Conservation (phyloP, 192 early-diverging fungal genomes). For the Coemansia sp. region DNA sequence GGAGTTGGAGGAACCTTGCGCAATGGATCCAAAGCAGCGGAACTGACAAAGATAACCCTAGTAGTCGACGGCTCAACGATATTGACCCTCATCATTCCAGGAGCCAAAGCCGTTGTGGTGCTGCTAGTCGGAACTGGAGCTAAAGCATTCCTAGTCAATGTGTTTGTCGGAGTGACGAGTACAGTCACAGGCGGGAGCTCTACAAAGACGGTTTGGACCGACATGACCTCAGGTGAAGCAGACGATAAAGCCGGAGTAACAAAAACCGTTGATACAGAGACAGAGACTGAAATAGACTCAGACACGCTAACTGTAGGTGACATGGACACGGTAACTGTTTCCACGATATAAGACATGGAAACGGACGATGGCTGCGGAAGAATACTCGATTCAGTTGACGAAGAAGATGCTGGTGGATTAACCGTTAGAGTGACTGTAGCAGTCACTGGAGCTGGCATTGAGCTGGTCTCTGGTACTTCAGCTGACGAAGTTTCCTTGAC, state of each 20-base stretch:
- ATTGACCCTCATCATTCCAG: not conserved
- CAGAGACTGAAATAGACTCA: not conserved
- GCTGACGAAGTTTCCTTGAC: conserved; percentile 1
- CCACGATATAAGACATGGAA: too few relatives aligned
- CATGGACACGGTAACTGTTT: not conserved
- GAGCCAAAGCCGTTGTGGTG: not conserved
- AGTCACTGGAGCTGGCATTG: not conserved
- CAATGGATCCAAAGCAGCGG: not conserved
- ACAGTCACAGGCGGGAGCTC: not conserved
- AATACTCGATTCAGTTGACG: not conserved
- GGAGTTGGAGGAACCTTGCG: not conserved
- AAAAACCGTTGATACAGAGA: not conserved
- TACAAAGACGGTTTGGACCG: not conserved
- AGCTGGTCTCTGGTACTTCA: not conserved
- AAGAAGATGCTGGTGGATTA: not conserved
- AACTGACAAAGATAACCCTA: not conserved
- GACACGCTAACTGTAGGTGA: too few relatives aligned
- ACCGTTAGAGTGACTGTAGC: not conserved
- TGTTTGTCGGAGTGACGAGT: not conserved
- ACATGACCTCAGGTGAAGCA: not conserved
- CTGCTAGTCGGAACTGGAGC: not conserved
- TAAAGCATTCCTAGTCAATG: not conserved
- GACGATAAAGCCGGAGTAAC: not conserved
- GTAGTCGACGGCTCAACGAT: not conserved
- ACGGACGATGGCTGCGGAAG: not conserved